A percentile compares a stretch with the other conserved stretches of the same genome.
Evolutionary conservation across 192 early-diverging fungal species (phyloP).

Genomic region (Coemansia sp.): DNA sequence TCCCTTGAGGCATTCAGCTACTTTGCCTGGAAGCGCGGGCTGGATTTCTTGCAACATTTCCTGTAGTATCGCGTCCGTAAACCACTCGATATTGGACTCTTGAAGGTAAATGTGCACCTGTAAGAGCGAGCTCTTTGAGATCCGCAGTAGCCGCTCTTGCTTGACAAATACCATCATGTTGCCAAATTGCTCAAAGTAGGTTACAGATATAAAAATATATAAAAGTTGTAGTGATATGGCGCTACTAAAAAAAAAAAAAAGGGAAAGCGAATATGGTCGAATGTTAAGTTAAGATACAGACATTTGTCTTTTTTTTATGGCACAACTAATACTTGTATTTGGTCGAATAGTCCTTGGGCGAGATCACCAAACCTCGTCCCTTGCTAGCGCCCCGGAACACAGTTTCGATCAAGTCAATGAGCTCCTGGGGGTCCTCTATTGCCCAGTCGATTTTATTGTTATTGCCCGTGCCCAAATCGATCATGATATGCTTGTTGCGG

Average conservation of each 20-base stretch:
- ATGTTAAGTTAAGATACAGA: background rate
- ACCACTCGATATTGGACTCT: constrained; percentile 41
- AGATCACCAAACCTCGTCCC: constrained; percentile 96
- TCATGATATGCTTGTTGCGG: constrained; percentile 97
- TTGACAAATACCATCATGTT: constrained; percentile 39
- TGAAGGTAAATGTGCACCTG: constrained; percentile 40
- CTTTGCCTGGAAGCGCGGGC: constrained; percentile 28
- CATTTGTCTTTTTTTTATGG: constrained; percentile 3
- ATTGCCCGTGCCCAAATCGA: constrained; percentile 98
- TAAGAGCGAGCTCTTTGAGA: constrained; percentile 21
- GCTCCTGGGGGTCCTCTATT: constrained; percentile 90
- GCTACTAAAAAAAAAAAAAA: background rate
- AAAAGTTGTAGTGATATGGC: background rate
- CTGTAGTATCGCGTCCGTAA: constrained; percentile 46
- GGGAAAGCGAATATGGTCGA: background rate
- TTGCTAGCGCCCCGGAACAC: constrained; percentile 95
- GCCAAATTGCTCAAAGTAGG: background rate
- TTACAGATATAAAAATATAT: background rate
- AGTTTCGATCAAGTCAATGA: constrained; percentile 90
- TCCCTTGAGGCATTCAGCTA: constrained; percentile 23
- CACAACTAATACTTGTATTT: constrained; percentile 90
- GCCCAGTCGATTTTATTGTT: constrained; percentile 99
- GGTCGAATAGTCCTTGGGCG: constrained; percentile 95
- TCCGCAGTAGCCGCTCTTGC: constrained; percentile 41
- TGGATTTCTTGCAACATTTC: constrained; percentile 46